Percentiles rank a stretch among this genome's conserved stretches.
Evolutionary conservation across 2,329 filamentous ascomycete species (phyloP).

Genomic region (Ascocoryne sarcoides): DNA sequence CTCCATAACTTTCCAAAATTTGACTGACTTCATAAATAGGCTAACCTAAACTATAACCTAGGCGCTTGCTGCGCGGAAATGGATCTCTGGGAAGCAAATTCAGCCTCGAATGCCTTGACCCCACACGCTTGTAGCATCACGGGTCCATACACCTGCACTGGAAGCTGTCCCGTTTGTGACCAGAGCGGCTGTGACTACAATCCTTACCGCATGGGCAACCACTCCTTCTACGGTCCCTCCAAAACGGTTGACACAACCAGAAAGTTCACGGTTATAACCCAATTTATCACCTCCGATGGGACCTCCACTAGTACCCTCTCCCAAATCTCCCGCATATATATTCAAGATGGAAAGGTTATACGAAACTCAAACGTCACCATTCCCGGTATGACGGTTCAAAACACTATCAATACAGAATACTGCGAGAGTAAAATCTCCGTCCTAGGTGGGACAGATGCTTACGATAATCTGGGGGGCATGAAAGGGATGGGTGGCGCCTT

Average conservation of each 20-base stretch:
- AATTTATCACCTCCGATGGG: slow-evolving; percentile 43
- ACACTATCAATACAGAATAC: slow-evolving; percentile 46
- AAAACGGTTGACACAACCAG: slow-evolving; percentile 42
- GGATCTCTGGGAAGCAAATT: slow-evolving; percentile 58
- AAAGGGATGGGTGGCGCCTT: slow-evolving; percentile 45
- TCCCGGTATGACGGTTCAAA: slow-evolving; percentile 35
- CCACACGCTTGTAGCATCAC: slow-evolving; percentile 45
- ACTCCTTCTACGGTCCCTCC: slow-evolving; percentile 45
- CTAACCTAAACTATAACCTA: slow-evolving; percentile 41
- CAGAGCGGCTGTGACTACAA: slow-evolving; percentile 53
- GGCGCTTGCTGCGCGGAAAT: slow-evolving; percentile 56
- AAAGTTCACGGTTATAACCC: slow-evolving; percentile 48
- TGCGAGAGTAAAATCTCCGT: slow-evolving; percentile 44
- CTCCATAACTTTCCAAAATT: too few relatives aligned
- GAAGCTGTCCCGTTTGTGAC: slow-evolving; percentile 42
- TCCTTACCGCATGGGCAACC: slow-evolving; percentile 46
- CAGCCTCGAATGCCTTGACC: slow-evolving; percentile 46
- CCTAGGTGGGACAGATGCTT: slow-evolving; percentile 44
- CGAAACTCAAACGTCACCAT: slow-evolving; percentile 38
- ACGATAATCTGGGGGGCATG: slow-evolving; percentile 46
- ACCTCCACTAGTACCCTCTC: slow-evolving; percentile 41
- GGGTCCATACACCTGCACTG: slow-evolving; percentile 36
- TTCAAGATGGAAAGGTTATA: slow-evolving; percentile 45
- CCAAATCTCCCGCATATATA: slow-evolving; percentile 46
- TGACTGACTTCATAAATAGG: too few relatives aligned